These are phyloP conservation scores for Erythrophleum ivorense DNA, from an alignment of 331 rosid species.

Conservation along the genomic window DNA sequence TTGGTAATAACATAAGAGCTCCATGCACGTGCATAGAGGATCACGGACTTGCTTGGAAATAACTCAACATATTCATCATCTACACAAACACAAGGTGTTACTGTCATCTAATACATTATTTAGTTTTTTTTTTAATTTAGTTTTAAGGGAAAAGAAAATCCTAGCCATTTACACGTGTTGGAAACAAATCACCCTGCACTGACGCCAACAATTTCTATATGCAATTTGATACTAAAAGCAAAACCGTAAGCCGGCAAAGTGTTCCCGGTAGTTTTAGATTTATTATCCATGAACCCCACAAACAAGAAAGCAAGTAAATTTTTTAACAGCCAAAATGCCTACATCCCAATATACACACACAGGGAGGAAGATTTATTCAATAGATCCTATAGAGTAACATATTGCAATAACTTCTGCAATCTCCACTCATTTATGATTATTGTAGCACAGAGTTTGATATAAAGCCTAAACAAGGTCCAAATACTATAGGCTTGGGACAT, in stretches of 20 bases:
- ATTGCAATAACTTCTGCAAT: not conserved
- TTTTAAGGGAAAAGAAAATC: no score
- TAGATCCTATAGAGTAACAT: not conserved
- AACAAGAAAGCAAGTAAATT: no score
- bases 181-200: not conserved
- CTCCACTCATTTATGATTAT: not conserved
- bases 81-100: no score
- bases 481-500: not conserved
- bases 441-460: not conserved
- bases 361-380: not conserved
- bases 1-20: no score
- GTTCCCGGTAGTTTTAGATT: not conserved
- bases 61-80: no score
- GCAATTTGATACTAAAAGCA: not conserved
- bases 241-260: not conserved
- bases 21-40: no score
- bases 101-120: no score
- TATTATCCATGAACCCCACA: no score
- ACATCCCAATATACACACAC: not conserved
- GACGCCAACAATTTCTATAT: not conserved
- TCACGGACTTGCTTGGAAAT: no score
- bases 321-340: not conserved
- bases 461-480: not conserved
- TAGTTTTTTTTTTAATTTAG: no score
- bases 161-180: no score